These are phyloP conservation scores for Orbilia ellipsospora DNA, from an alignment of 2,329 filamentous ascomycete genomes.

Conservation along the genomic window DNA sequence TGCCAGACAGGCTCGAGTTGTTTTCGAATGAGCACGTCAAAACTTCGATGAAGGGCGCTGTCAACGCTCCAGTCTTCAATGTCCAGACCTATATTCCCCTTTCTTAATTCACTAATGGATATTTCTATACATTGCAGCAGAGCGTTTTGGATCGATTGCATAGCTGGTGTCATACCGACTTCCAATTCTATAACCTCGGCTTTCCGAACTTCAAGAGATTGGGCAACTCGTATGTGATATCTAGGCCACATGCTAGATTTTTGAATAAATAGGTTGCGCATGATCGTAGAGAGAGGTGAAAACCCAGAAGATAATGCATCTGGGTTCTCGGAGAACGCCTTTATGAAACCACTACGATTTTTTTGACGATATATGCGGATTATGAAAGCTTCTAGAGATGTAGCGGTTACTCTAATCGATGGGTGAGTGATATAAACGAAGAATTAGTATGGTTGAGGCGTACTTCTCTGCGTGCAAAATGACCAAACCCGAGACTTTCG, in stretches of 20 bases:
- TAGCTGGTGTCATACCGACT: constrained; percentile 92
- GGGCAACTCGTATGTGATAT: constrained; percentile 89
- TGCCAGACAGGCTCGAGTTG: constrained; percentile 98
- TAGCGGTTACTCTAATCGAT: constrained; percentile 75
- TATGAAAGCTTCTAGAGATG: constrained; percentile 93
- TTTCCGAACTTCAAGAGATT: constrained; percentile 89
- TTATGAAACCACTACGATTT: constrained; percentile 93
- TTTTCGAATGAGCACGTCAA: constrained; percentile 85
- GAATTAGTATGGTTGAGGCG: constrained; percentile 9
- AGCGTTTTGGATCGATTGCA: constrained; percentile 92
- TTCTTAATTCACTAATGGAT: constrained; percentile 92
- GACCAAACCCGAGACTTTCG: constrained; percentile 86
- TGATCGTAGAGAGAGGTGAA: constrained; percentile 85
- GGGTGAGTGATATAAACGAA: background rate
- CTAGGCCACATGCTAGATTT: constrained; percentile 92
- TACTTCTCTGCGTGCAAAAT: constrained; percentile 84
- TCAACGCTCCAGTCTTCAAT: constrained; percentile 98
- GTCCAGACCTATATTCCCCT: constrained; percentile 79
- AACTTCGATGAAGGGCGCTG: constrained; percentile 89
- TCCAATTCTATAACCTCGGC: constrained; percentile 98
- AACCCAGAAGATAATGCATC: constrained; percentile 91
- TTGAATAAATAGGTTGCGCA: constrained; percentile 89
- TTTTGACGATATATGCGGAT: constrained; percentile 91
- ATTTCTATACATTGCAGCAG: constrained; percentile 96
- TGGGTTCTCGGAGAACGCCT: constrained; percentile 93